A percentile compares a stretch with the other conserved stretches of the same genome.
These are phyloP conservation scores for Begonia loranthoides DNA, from an alignment of 306 rosid genomes.

Conservation along the genomic window DNA sequence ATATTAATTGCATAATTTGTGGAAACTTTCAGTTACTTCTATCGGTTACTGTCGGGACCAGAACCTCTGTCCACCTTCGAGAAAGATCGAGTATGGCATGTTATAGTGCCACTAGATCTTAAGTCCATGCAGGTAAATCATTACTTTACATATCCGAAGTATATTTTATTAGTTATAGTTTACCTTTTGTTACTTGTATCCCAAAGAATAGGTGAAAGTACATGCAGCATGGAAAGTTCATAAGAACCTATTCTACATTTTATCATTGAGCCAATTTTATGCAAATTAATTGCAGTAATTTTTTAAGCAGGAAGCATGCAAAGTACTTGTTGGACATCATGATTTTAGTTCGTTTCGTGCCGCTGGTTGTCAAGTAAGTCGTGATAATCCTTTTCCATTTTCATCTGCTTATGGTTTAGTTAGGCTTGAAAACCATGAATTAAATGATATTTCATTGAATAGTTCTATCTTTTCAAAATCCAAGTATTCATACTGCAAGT, in stretches of 20 bases:
- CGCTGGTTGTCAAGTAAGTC: constrained; percentile 81
- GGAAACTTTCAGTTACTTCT: constrained; percentile 48
- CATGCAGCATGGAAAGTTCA: too few relatives aligned
- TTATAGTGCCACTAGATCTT: constrained; percentile 60
- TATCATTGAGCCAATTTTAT: background rate
- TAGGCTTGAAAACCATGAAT: background rate
- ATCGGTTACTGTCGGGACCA: constrained; percentile 70
- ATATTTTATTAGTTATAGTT: too few relatives aligned
- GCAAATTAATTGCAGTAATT: background rate
- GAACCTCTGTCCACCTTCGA: constrained; percentile 74
- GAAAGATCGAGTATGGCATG: constrained; percentile 84
- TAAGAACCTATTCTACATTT: background rate
- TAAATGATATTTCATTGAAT: background rate
- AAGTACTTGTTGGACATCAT: constrained; percentile 72
- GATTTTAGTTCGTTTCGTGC: constrained; percentile 97
- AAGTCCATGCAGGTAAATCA: constrained; percentile 59
- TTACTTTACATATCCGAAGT: too few relatives aligned
- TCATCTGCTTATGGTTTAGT: background rate
- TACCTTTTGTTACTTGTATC: too few relatives aligned
- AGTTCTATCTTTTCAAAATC: background rate
- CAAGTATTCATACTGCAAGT: background rate
- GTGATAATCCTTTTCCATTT: constrained; percentile 1
- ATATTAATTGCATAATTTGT: too few relatives aligned
- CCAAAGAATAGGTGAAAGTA: too few relatives aligned
- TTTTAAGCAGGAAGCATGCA: constrained; percentile 68